Evolutionary conservation across 805 yeast species (phyloP).

Genomic region (Maudiozyma bulderi): DNA sequence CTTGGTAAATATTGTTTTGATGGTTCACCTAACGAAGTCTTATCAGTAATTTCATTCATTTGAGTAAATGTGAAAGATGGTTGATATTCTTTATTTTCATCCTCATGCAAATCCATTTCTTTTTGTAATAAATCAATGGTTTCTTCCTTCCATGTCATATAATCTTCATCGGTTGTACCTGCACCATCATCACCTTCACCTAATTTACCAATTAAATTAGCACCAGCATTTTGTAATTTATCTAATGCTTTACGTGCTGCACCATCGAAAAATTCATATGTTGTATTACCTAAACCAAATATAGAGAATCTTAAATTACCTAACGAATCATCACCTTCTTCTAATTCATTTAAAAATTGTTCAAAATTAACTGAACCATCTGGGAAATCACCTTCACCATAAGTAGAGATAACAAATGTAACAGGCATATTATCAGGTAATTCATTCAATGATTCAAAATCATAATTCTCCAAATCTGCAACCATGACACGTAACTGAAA

Average conservation of each 20-base stretch:
- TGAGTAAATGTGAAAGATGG: conserved; percentile 47
- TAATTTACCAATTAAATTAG: conserved; percentile 57
- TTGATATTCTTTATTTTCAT: conserved; percentile 57
- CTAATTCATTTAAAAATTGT: conserved; percentile 53
- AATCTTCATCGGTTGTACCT: conserved; percentile 93
- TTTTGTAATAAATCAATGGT: conserved; percentile 57
- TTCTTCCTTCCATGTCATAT: conserved; percentile 81
- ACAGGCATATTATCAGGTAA: conserved; percentile 50
- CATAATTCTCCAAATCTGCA: conserved; percentile 83
- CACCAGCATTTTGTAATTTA: conserved; percentile 53
- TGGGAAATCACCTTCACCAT: conserved; percentile 98
- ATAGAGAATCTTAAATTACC: conserved; percentile 55
- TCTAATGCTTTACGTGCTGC: conserved; percentile 57
- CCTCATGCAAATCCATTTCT: conserved; percentile 62
- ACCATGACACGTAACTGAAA: conserved; percentile 76
- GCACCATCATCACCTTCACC: conserved; percentile 95
- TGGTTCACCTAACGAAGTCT: conserved; percentile 79
- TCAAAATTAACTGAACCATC: conserved; percentile 82
- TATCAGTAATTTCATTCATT: conserved; percentile 30
- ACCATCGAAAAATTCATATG: conserved; percentile 85
- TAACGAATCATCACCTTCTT: conserved; percentile 33
- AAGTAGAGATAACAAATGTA: conserved; percentile 79
- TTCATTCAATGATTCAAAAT: conserved; percentile 63
- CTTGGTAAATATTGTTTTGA: conserved; percentile 42
- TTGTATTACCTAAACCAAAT: conserved; percentile 90